phyloP scores from a whole-genome alignment of 192 early-diverging fungal genomes.

The Dispira simplex region DNA sequence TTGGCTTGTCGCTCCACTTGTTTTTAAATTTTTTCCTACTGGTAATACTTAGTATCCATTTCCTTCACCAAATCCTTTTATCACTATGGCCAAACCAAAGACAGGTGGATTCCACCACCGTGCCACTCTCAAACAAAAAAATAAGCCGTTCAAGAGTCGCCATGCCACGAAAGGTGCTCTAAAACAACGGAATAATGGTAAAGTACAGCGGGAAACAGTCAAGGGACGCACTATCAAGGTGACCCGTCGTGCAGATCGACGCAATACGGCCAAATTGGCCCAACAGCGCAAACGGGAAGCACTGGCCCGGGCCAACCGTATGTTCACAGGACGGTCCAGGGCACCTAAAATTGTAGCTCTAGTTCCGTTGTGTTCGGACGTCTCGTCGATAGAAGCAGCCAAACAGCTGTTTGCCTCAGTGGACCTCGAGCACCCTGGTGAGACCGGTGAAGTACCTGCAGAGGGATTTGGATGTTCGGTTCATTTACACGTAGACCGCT shows the following conservation, averaged over 20 bases:
- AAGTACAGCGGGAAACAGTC: slow-evolving; percentile 39
- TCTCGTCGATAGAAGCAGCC: slow-evolving; percentile 30
- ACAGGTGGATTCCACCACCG: slow-evolving; percentile 38
- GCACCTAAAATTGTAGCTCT: slow-evolving; percentile 85
- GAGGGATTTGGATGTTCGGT: slow-evolving; percentile 9
- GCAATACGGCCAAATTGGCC: slow-evolving; percentile 57
- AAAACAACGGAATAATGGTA: slow-evolving; percentile 18
- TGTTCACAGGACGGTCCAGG: slow-evolving; percentile 70
- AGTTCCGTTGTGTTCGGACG: slow-evolving; percentile 75
- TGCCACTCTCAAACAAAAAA: slow-evolving; percentile 72
- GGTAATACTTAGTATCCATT: not conserved
- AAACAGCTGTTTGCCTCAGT: slow-evolving; percentile 31
- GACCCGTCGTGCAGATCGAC: slow-evolving; percentile 56
- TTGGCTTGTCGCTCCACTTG: no score
- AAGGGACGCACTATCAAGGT: slow-evolving; percentile 36
- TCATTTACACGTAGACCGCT: slow-evolving; percentile 45
- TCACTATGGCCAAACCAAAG: not conserved
- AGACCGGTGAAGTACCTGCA: slow-evolving; percentile 18
- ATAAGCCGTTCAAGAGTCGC: slow-evolving; percentile 95
- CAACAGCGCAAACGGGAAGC: slow-evolving; percentile 76
- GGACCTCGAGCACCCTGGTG: slow-evolving; percentile 30
- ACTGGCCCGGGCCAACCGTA: slow-evolving; percentile 44
- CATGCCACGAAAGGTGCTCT: slow-evolving; percentile 57
- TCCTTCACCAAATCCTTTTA: not conserved
- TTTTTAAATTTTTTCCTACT: no score